Base-by-base conservation (phyloP, 2,329 filamentous ascomycete species). In the Colletotrichum falcatum region DNA sequence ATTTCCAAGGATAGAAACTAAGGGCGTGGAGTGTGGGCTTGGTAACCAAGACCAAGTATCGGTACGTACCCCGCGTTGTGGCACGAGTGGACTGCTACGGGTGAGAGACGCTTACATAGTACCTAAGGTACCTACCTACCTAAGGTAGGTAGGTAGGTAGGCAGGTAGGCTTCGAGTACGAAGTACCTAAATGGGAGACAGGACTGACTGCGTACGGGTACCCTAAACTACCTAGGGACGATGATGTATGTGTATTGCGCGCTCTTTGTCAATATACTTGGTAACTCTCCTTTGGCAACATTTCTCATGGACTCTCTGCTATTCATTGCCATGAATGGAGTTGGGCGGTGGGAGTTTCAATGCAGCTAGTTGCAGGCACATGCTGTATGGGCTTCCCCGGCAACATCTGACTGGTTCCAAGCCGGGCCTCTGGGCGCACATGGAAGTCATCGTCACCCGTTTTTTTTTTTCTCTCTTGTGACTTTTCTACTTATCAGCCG, bases 1-100 rank as follows among this genome's bases (percentile, higher is more conserved):
- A 60, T 46, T 35, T 67, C 67, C 67, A 70, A 67, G 67, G 67
- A 67, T 70, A 70, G 64, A 39, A 67, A 63, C 67, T 63, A 64
- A 35, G 64, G 67, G 42, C n/a, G 44, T 28, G 54, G 39, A 58
- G 44, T 55, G 42, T 46, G 28, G 33, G 26, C 35, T 44, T 61
- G 5, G 26, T 44, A 44, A 44, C n/a, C n/a, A n/a, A n/a, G 3
- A n/a, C 7, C 8, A 39, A 37, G 67, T 63, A 63, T 33, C 58
- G 58, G 51, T 67, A 67, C 67, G 64, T 67, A 54, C 58, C 64
- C 67, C 67, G 53, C 67, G 56, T 46, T 66, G 64, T 63, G 35
- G 33, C 62, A 58, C 51, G 16, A 42, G 55, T 54, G 33, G 30
- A 51, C 56, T 35, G 48, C 42, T 62, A 39, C 35, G 54, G 42